Evolutionary conservation across 257 asterid genomes (phyloP), one percentile per base, ranked within the genome.

Genomic region (Capsicum baccatum): DNA sequence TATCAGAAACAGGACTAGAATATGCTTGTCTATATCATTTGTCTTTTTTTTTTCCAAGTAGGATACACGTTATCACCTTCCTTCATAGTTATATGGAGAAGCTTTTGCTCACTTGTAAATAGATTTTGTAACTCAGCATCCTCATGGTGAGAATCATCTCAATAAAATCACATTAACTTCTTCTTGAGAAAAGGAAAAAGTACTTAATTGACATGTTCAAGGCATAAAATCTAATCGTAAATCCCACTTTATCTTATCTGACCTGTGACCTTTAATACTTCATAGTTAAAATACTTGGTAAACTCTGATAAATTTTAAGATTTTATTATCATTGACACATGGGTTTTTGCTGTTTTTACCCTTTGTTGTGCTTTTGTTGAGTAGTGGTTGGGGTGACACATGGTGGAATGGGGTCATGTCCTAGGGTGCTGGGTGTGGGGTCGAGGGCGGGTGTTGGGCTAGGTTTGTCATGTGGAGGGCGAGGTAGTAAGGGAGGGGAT

Each of bases 271-370:
- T 33, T 66, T 10, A 66, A 33, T 13, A 26, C 47, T 33, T 66
- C n/a, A 66, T 66, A 15, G 8, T 52, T 21, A 21, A 74, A 26
- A 6, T 50, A 39, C 79, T 39, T 39, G 14, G 79, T 69, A 5
- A 69, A 16, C 79, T 42, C 55, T 69, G 79, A 69, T 69, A 16
- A 69, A 39, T 33, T n/a, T 69, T 69, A 42, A 70, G 56, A 44
- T 42, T 42, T 50, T 74, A 33, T 74, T 26, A 26, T 26, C 33
- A 26, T 1, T 26, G 33, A 26, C 33, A 26, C 33, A 26, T 26
- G 2, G 33, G 33, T 26, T 26, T 26, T 26, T 26, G 2, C 33
- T 26, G 33, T 26, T 26, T 26, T 26, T 26, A 26, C 33, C 33
- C 33, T 26, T 26, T 2, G 33, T 26, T 26, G 33, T 26, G 33